phyloP scores from a whole-genome alignment of 192 early-diverging fungal genomes.

The Paraglomus brasilianum region DNA sequence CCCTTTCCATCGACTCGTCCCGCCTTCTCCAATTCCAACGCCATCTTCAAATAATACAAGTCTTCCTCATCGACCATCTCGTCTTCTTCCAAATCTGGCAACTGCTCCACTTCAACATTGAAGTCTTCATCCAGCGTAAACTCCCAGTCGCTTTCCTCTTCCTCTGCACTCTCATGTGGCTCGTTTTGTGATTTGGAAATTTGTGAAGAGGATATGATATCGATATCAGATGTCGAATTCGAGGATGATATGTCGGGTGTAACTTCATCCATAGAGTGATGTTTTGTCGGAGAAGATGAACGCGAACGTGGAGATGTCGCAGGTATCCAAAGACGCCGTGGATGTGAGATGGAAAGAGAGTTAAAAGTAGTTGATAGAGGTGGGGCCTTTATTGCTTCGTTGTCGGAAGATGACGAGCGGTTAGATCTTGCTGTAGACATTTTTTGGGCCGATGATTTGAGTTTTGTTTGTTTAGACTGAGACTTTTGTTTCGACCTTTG shows the following conservation, averaged over 20 bases:
- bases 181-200: slow-evolving; percentile 41
- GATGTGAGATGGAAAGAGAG: too few relatives aligned
- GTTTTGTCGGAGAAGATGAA: too few relatives aligned
- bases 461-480: too few relatives aligned
- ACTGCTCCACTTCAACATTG: slow-evolving; percentile 28
- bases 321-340: too few relatives aligned
- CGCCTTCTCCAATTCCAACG: slow-evolving; percentile 42
- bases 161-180: slow-evolving; percentile 37
- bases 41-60: slow-evolving; percentile 45
- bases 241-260: slow-evolving; percentile 38
- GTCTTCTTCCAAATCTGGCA: slow-evolving; percentile 20
- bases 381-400: too few relatives aligned
- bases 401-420: too few relatives aligned
- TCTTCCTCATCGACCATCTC: slow-evolving; percentile 45
- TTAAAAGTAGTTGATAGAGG: too few relatives aligned
- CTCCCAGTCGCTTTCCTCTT: slow-evolving; percentile 25
- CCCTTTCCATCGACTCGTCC: slow-evolving; percentile 37
- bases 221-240: slow-evolving; percentile 31
- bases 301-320: too few relatives aligned
- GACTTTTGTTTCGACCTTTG: too few relatives aligned
- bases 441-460: too few relatives aligned
- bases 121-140: slow-evolving; percentile 18
- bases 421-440: too few relatives aligned
- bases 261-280: not conserved
- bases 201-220: slow-evolving; percentile 36